Evolutionary conservation across 495 filamentous ascomycete genomes (phyloP).

Genomic region (Sordaria brevicollis): DNA sequence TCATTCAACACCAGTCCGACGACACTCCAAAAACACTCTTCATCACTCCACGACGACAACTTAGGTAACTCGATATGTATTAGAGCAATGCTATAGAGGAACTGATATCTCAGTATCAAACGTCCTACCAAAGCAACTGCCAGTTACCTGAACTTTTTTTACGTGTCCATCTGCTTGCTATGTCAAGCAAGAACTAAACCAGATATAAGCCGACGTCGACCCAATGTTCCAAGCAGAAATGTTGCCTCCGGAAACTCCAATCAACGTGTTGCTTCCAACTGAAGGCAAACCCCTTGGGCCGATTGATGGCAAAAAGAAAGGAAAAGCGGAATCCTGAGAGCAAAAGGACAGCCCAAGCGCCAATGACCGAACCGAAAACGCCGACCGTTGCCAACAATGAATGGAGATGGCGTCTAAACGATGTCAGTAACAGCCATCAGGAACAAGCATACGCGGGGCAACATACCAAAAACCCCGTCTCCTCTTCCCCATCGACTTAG

Average conservation of each 20-base stretch:
- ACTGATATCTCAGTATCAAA: not conserved
- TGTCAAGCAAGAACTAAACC: not conserved
- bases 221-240: not conserved
- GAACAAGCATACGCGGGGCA: not conserved
- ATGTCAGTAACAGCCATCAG: not conserved
- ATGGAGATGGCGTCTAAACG: not conserved
- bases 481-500: slow-evolving; percentile 6
- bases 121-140: not conserved
- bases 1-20: not conserved
- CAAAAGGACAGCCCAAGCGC: not conserved
- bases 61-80: not conserved
- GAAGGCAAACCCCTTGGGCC: not conserved
- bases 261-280: not conserved
- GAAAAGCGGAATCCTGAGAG: not conserved
- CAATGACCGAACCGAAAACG: not conserved
- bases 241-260: not conserved
- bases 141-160: not conserved
- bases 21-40: not conserved
- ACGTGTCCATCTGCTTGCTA: not conserved
- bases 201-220: not conserved
- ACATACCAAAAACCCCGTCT: not conserved
- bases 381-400: not conserved
- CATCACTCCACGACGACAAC: not conserved
- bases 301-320: not conserved
- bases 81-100: not conserved